phyloP scores from a whole-genome alignment of 2,329 filamentous ascomycete genomes.

The Xylaria digitata region DNA sequence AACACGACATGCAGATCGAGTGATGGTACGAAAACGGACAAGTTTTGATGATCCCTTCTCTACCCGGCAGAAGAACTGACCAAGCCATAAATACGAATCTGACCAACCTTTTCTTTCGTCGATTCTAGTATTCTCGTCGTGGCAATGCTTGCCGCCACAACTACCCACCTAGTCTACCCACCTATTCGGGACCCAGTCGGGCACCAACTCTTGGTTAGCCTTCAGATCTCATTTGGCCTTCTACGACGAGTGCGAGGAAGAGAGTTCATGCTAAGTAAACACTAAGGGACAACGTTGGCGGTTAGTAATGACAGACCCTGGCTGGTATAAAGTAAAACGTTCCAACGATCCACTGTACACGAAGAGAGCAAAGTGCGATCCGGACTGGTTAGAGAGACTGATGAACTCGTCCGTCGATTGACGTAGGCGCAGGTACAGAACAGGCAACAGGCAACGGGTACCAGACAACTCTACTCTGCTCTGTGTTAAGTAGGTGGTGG shows the following conservation, averaged over 20 bases:
- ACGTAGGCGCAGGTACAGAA: constrained; percentile 17
- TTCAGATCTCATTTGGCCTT: constrained; percentile 5
- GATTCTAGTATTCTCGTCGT: constrained; percentile 38
- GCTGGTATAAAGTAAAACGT: constrained; percentile 10
- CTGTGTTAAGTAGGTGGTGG: not conserved
- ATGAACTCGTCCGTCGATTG: constrained; percentile 5
- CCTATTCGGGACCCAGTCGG: constrained; percentile 1
- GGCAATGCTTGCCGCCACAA: constrained; percentile 41
- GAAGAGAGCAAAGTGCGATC: constrained; percentile 3
- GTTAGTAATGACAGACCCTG: constrained; percentile 17
- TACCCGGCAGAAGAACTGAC: not conserved
- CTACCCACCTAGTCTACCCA: constrained; percentile 6
- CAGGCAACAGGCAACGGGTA: not conserved
- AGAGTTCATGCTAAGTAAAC: constrained; percentile 27
- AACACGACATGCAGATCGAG: not conserved
- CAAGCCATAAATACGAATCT: constrained; percentile 24
- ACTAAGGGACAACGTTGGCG: constrained; percentile 2
- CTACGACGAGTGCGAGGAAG: constrained; percentile 15
- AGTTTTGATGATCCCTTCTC: constrained; percentile 20
- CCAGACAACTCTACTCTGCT: not conserved
- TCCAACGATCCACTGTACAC: not conserved
- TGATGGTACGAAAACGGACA: constrained; percentile 9
- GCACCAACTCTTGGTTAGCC: constrained; percentile 21
- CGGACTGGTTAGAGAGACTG: constrained; percentile 10
- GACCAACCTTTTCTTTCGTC: constrained; percentile 20